These are phyloP conservation scores for Echria macrotheca DNA, from an alignment of 495 filamentous ascomycete genomes.

Conservation along the genomic window DNA sequence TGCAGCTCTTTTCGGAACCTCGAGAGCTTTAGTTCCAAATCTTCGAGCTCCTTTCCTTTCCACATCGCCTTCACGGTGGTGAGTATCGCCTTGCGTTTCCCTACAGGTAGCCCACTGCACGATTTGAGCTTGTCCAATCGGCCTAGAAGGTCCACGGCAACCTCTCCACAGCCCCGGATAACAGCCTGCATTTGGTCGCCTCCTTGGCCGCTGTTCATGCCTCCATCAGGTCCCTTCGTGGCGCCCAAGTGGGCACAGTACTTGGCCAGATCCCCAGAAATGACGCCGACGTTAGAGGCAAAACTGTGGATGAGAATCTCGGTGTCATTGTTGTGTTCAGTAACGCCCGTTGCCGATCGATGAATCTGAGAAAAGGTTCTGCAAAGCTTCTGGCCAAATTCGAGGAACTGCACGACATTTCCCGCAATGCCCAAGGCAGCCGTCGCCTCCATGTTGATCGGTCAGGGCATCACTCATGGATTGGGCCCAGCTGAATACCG, in stretches of 20 bases:
- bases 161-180: neutral
- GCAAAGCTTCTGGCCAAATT: conserved; percentile 3
- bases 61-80: neutral
- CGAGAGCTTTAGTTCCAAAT: neutral
- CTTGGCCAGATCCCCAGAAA: neutral
- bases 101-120: neutral
- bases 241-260: neutral
- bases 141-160: neutral
- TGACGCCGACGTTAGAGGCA: neutral
- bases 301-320: neutral
- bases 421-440: conserved; percentile 1
- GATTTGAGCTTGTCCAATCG: neutral
- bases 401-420: neutral
- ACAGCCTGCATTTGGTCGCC: neutral
- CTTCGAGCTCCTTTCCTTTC: neutral
- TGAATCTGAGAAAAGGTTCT: neutral
- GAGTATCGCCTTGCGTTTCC: neutral
- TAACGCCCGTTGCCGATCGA: neutral
- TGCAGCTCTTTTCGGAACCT: conserved; percentile 3
- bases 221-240: neutral
- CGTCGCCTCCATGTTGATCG: conserved; percentile 3
- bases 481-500: too few relatives aligned
- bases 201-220: neutral
- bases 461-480: too few relatives aligned
- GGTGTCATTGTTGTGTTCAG: neutral